Conservation (phyloP, 176 grass and related monocot genomes). For the Otatea glauca region DNA sequence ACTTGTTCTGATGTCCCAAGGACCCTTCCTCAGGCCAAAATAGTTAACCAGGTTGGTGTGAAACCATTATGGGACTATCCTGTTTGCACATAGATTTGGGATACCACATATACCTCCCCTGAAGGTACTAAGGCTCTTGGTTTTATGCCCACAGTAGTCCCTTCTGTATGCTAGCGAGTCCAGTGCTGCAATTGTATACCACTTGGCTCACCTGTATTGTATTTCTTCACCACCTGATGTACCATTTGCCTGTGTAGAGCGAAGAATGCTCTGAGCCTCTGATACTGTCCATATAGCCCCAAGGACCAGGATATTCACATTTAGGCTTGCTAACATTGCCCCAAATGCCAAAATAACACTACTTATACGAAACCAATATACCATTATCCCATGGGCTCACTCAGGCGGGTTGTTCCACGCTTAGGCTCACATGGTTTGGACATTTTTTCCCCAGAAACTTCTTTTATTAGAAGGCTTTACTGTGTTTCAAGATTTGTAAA, state of each 20-base stretch:
- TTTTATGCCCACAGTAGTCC: not conserved
- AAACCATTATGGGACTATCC: not conserved
- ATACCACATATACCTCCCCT: not conserved
- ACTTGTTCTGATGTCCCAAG: constrained; percentile 6
- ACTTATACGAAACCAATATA: not conserved
- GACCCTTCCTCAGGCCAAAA: not conserved
- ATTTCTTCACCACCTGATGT: constrained; percentile 10
- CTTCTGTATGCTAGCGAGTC: not conserved
- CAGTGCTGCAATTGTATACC: not conserved
- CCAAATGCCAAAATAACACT: not conserved
- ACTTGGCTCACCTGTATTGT: not conserved
- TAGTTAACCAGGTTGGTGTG: not conserved
- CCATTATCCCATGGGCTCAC: not conserved
- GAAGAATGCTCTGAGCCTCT: not conserved
- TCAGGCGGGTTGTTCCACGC: not conserved
- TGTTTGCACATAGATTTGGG: not conserved
- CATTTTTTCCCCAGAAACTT: not conserved
- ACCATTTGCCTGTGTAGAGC: not conserved
- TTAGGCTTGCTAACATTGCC: not conserved
- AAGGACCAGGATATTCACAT: not conserved
- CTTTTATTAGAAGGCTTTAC: not conserved
- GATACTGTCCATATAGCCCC: not conserved
- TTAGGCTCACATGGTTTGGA: not conserved
- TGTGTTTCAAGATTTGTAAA: not conserved
- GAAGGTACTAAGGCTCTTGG: not conserved